These are phyloP conservation scores for Chiua virens DNA, from an alignment of 768 basidiomycete species.

Conservation along the genomic window DNA sequence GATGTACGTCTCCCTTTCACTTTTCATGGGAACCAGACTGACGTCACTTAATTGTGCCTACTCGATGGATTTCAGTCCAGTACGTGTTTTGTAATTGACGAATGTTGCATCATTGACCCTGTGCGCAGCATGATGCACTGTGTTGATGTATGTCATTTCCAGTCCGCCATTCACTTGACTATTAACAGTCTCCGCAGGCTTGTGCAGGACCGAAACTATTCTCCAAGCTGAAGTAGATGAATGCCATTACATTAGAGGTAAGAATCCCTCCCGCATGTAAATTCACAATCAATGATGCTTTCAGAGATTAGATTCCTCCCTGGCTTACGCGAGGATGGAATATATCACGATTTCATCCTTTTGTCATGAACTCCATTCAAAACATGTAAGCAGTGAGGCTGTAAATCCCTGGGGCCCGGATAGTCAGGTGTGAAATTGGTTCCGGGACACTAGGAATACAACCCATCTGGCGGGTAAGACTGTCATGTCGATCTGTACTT, in stretches of 20 bases:
- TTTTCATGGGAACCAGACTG: constrained; percentile 1
- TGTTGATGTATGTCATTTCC: constrained; percentile 62
- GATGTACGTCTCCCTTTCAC: constrained; percentile 22
- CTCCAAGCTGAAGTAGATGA: constrained; percentile 54
- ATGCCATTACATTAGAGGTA: constrained; percentile 18
- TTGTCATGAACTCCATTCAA: background rate
- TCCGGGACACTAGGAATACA: background rate
- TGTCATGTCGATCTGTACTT: background rate
- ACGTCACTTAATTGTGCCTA: constrained; percentile 1
- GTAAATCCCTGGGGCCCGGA: too few relatives aligned
- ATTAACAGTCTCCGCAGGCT: constrained; percentile 32
- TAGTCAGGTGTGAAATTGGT: background rate
- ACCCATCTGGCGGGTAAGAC: too few relatives aligned
- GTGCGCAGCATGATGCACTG: constrained; percentile 84
- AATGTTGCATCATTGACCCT: constrained; percentile 3
- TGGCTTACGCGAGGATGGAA: constrained; percentile 9
- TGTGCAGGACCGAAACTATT: constrained; percentile 80
- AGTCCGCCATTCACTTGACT: background rate
- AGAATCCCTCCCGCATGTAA: background rate
- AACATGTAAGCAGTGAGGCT: background rate
- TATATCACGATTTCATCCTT: constrained; percentile 2
- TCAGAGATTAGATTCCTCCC: constrained; percentile 14
- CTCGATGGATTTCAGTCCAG: constrained; percentile 54
- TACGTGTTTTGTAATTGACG: constrained; percentile 38
- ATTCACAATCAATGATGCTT: background rate